These are phyloP conservation scores for Rostrohypoxylon terebratum DNA, from an alignment of 495 filamentous ascomycete genomes.

Conservation along the genomic window DNA sequence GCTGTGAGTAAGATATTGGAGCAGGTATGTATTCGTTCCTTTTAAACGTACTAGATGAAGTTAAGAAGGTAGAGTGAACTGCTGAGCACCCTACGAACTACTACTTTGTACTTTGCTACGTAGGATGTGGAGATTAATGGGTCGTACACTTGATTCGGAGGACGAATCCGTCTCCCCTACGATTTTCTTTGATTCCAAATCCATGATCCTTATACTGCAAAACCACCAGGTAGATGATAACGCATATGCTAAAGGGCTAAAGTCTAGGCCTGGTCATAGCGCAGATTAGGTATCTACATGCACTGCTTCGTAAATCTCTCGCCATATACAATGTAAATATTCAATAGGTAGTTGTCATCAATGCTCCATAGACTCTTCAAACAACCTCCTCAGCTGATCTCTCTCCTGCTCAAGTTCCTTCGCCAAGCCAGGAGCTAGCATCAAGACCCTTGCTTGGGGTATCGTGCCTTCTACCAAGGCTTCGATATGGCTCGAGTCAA, in stretches of 20 bases:
- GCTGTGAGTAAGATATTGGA: not conserved
- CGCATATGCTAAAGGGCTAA: not conserved
- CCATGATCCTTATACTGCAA: not conserved
- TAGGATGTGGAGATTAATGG: not conserved
- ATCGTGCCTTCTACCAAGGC: slow-evolving; percentile 91
- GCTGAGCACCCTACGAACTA: too few relatives aligned
- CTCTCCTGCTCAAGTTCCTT: slow-evolving; percentile 73
- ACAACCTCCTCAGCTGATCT: slow-evolving; percentile 62
- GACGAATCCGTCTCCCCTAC: not conserved
- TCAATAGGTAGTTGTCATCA: slow-evolving; percentile 25
- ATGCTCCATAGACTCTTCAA: slow-evolving; percentile 63
- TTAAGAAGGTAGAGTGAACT: not conserved
- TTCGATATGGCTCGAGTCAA: slow-evolving; percentile 77
- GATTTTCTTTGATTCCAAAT: not conserved
- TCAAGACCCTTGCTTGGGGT: slow-evolving; percentile 88
- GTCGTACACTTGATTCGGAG: not conserved
- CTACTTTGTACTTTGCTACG: too few relatives aligned
- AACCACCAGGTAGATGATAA: not conserved
- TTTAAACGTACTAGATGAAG: not conserved
- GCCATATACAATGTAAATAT: not conserved
- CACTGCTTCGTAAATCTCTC: not conserved
- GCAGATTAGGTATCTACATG: not conserved
- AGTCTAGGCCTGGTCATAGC: not conserved
- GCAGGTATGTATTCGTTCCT: not conserved
- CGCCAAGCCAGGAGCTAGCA: slow-evolving; percentile 86